These are phyloP conservation scores for Tympanopsis confertula DNA, from an alignment of 2,329 filamentous ascomycete genomes.

Conservation along the genomic window DNA sequence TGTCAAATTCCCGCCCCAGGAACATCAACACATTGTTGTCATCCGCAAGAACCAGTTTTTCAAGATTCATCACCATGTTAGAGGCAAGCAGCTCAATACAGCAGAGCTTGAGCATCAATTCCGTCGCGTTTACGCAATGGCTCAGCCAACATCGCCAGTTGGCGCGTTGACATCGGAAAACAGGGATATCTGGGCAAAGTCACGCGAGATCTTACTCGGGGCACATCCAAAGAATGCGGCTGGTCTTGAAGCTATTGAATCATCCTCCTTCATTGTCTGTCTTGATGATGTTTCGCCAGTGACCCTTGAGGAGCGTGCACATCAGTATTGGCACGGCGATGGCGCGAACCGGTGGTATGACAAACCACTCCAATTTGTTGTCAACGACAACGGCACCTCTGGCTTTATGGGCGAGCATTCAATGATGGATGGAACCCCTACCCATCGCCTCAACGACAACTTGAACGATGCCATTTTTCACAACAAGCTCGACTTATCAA, in stretches of 20 bases:
- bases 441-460: slow-evolving; percentile 91
- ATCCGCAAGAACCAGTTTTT: slow-evolving; percentile 96
- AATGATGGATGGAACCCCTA: slow-evolving; percentile 99
- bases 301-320: slow-evolving; percentile 88
- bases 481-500: slow-evolving; percentile 84
- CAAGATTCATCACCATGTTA: slow-evolving; percentile 74
- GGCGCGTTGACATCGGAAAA: slow-evolving; percentile 84
- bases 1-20: slow-evolving; percentile 62
- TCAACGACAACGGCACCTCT: slow-evolving; percentile 95
- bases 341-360: slow-evolving; percentile 94
- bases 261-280: slow-evolving; percentile 82
- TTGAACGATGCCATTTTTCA: slow-evolving; percentile 84
- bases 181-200: slow-evolving; percentile 84
- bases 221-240: slow-evolving; percentile 70
- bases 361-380: slow-evolving; percentile 94
- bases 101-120: slow-evolving; percentile 87
- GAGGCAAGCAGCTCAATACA: slow-evolving; percentile 76
- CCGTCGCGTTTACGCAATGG: slow-evolving; percentile 68
- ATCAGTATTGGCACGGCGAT: slow-evolving; percentile 97
- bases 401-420: slow-evolving; percentile 98
- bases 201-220: slow-evolving; percentile 62
- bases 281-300: slow-evolving; percentile 84
- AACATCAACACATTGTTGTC: slow-evolving; percentile 79
- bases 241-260: slow-evolving; percentile 71
- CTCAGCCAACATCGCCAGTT: slow-evolving; percentile 61